Evolutionary conservation across 495 filamentous ascomycete species (phyloP).

Genomic region (Neurospora sp.): DNA sequence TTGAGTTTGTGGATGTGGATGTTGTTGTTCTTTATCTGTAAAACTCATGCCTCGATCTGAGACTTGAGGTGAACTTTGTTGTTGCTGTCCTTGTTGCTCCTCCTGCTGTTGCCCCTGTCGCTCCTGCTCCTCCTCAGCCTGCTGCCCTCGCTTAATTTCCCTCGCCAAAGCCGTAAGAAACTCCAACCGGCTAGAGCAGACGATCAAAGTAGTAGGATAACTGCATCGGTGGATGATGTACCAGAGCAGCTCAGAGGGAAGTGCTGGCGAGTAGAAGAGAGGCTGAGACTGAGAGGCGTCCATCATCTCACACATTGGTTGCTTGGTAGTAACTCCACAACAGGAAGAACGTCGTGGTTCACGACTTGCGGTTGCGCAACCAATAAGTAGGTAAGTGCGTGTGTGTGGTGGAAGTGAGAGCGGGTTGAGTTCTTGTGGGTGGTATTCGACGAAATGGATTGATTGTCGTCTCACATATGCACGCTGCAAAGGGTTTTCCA

Average conservation of each 20-base stretch:
- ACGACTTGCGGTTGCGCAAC: not conserved
- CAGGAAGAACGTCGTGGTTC: not conserved
- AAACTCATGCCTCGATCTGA: not conserved
- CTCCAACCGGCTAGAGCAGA: conserved; percentile 55
- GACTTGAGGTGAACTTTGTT: not conserved
- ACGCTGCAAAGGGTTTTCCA: not conserved
- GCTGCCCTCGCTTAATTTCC: conserved; percentile 11
- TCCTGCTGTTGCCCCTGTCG: not conserved
- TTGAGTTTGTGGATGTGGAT: not conserved
- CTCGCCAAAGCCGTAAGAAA: conserved; percentile 46
- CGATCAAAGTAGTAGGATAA: conserved; percentile 50
- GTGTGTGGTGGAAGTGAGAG: not conserved
- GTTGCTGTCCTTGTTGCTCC: not conserved
- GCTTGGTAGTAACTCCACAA: not conserved
- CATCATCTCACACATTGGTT: not conserved
- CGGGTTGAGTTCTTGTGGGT: not conserved
- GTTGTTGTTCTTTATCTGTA: not conserved
- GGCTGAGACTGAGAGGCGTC: conserved; percentile 14
- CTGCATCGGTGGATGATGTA: conserved; percentile 48
- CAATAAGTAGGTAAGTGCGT: not conserved
- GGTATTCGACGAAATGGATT: not conserved
- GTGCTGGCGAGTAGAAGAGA: conserved; percentile 38
- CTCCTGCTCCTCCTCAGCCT: not conserved
- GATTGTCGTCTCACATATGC: not conserved
- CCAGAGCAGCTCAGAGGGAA: conserved; percentile 51